These are phyloP conservation scores for Fusarium denticulatum DNA, from an alignment of 2,329 filamentous ascomycete genomes.

Conservation along the genomic window DNA sequence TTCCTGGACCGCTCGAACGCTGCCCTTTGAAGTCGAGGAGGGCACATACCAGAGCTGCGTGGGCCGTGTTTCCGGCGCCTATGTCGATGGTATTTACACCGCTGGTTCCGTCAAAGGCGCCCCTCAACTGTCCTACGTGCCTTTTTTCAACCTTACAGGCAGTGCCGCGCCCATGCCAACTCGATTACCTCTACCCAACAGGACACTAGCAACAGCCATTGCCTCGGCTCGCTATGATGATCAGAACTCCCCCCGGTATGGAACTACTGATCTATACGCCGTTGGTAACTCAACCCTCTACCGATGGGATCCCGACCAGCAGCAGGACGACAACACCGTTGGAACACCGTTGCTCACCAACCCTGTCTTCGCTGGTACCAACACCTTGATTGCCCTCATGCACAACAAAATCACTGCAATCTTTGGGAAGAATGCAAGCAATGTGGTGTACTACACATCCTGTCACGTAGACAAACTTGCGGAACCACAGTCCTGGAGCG, in stretches of 20 bases:
- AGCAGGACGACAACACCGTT: too few relatives aligned
- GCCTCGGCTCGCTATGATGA: neutral
- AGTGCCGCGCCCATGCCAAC: neutral
- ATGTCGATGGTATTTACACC: neutral
- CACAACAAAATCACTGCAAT: too few relatives aligned
- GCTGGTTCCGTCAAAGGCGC: neutral
- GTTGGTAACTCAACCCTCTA: neutral
- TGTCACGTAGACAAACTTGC: too few relatives aligned
- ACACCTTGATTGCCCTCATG: too few relatives aligned
- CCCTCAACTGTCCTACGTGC: neutral
- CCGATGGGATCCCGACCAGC: neutral
- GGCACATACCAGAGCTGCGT: neutral
- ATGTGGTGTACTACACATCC: too few relatives aligned
- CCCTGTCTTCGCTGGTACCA: too few relatives aligned
- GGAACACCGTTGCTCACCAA: too few relatives aligned
- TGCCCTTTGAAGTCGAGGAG: neutral
- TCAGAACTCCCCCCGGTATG: neutral
- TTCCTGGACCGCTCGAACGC: neutral
- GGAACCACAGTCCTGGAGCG: too few relatives aligned
- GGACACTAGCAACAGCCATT: neutral
- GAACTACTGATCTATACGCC: neutral
- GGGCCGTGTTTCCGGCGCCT: neutral
- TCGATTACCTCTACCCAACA: neutral
- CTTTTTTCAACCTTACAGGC: neutral
- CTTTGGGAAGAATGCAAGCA: too few relatives aligned